phyloP scores from a whole-genome alignment of 148 eudicot genomes.

The Amaranthus palmeri region DNA sequence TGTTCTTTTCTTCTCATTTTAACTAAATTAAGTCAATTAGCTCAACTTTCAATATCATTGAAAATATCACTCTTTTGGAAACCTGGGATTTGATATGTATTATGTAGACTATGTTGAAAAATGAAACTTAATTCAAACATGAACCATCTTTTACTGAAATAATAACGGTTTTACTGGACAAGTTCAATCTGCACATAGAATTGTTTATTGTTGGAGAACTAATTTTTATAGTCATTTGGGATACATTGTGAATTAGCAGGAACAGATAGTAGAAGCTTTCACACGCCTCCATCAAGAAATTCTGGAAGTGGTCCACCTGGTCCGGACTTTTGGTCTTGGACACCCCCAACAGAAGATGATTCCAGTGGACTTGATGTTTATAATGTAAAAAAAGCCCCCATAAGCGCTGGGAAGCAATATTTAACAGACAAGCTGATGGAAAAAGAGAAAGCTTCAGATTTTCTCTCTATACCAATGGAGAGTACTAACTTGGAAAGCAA shows the following conservation, averaged over 20 bases:
- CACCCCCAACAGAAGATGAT: conserved; percentile 52
- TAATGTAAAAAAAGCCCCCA: conserved; percentile 24
- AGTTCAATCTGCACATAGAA: background rate
- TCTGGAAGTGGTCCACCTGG: conserved; percentile 55
- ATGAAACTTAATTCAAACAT: background rate
- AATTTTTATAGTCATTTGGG: background rate
- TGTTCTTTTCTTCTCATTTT: too few relatives aligned
- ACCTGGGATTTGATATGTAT: too few relatives aligned
- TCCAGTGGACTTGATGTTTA: conserved; percentile 16
- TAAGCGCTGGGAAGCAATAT: conserved; percentile 28
- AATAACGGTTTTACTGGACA: background rate
- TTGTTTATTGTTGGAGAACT: background rate
- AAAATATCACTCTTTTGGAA: too few relatives aligned
- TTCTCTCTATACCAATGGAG: conserved; percentile 61
- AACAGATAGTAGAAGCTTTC: conserved; percentile 20
- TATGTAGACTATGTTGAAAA: too few relatives aligned
- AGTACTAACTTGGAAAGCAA: conserved; percentile 38
- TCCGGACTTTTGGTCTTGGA: conserved; percentile 89
- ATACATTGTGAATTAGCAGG: conserved; percentile 19
- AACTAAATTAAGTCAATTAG: too few relatives aligned
- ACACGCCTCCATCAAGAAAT: conserved; percentile 25
- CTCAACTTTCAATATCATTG: too few relatives aligned
- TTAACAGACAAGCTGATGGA: conserved; percentile 43
- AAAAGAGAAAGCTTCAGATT: conserved; percentile 44
- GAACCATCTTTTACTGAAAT: background rate